Conservation (phyloP, 2,329 filamentous ascomycete species). For the Epichloe uncinata region DNA sequence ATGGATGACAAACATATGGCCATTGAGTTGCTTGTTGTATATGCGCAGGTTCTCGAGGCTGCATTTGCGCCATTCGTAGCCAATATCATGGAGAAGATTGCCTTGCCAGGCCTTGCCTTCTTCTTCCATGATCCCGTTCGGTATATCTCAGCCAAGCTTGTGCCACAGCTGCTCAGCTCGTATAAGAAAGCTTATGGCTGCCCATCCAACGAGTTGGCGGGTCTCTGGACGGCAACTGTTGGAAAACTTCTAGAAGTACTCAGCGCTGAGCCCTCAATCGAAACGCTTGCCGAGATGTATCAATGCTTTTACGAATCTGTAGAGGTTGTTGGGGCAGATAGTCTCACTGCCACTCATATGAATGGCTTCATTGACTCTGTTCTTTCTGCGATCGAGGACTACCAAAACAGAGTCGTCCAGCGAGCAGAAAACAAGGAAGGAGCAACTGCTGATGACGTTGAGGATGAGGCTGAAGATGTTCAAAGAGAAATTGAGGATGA, state of each 20-base stretch:
- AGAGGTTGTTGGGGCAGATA: slow-evolving; percentile 81
- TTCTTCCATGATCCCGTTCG: slow-evolving; percentile 98
- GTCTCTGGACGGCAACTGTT: slow-evolving; percentile 73
- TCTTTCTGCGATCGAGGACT: slow-evolving; percentile 78
- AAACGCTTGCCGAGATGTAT: slow-evolving; percentile 97
- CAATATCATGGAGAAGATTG: slow-evolving; percentile 94
- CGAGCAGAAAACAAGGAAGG: slow-evolving; percentile 70
- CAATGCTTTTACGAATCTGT: slow-evolving; percentile 99
- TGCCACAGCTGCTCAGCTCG: slow-evolving; percentile 83
- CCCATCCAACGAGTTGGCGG: slow-evolving; percentile 63
- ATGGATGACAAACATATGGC: slow-evolving; percentile 99
- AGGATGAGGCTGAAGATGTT: slow-evolving; percentile 77
- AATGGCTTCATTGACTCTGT: slow-evolving; percentile 75
- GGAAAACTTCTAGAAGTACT: slow-evolving; percentile 89
- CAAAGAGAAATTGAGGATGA: slow-evolving; percentile 93
- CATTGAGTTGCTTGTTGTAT: slow-evolving; percentile 96
- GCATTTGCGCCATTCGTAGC: slow-evolving; percentile 85
- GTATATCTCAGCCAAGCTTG: slow-evolving; percentile 85
- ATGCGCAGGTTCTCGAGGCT: slow-evolving; percentile 88
- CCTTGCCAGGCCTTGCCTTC: slow-evolving; percentile 84
- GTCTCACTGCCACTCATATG: slow-evolving; percentile 68
- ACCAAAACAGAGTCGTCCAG: slow-evolving; percentile 72
- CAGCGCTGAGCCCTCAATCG: slow-evolving; percentile 85
- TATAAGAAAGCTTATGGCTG: slow-evolving; percentile 86
- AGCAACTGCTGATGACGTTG: slow-evolving; percentile 68